phyloP scores from a whole-genome alignment of 1,139 yeast species.

The Yamadazyma aaseri region DNA sequence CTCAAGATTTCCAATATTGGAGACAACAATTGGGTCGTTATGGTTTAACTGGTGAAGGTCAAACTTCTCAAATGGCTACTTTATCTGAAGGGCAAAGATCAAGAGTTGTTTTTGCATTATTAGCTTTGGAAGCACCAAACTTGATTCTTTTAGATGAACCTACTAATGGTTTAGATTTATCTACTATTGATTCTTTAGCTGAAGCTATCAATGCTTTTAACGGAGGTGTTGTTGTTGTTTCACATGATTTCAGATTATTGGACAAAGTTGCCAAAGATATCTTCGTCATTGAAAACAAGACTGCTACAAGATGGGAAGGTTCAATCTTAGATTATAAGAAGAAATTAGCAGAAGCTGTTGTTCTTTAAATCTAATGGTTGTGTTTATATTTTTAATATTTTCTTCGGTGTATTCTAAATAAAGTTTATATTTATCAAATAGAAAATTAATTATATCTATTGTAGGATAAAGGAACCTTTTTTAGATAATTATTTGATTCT shows the following conservation, averaged over 20 bases:
- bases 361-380: conserved; percentile 41
- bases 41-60: conserved; percentile 98
- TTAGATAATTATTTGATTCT: no score
- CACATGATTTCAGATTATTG: conserved; percentile 97
- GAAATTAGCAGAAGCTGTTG: conserved; percentile 86
- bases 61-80: conserved; percentile 98
- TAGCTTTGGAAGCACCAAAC: conserved; percentile 94
- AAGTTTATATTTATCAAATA: conserved; percentile 2
- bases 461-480: no score
- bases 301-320: conserved; percentile 96
- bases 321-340: conserved; percentile 88
- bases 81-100: conserved; percentile 99
- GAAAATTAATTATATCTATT: background rate
- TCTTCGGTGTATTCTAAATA: conserved; percentile 11
- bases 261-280: conserved; percentile 98
- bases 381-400: conserved; percentile 3
- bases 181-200: conserved; percentile 96
- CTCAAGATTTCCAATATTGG: conserved; percentile 99
- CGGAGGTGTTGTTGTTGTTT: conserved; percentile 98
- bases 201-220: conserved; percentile 91
- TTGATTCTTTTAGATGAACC: conserved; percentile 97
- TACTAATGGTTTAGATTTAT: conserved; percentile 98
- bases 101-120: conserved; percentile 93
- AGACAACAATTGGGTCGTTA: conserved; percentile 97
- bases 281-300: conserved; percentile 90